phyloP scores from a whole-genome alignment of 1,284 basidiomycete genomes.

The Mycena citricolor region DNA sequence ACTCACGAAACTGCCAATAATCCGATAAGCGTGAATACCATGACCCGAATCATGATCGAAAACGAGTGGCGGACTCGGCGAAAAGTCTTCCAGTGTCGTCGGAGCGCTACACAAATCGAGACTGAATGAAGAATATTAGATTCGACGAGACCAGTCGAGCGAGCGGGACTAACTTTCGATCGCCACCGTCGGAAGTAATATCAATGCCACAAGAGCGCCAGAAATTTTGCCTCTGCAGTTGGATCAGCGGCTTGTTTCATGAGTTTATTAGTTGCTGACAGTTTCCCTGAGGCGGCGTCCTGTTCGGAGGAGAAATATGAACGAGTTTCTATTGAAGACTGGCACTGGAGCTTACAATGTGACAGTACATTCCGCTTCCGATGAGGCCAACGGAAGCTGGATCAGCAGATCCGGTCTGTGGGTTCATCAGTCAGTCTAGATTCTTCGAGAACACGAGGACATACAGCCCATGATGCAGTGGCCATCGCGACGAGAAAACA shows the following conservation, averaged over 20 bases:
- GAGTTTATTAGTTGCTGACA: too few species aligned
- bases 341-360: constrained; percentile 18
- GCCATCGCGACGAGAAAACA: constrained; percentile 16
- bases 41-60: constrained; percentile 19
- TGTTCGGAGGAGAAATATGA: too few species aligned
- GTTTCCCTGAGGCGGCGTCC: too few species aligned
- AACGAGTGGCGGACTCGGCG: constrained; percentile 15
- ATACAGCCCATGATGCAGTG: constrained; percentile 21
- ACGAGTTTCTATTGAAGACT: too few species aligned
- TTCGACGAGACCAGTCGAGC: too few species aligned
- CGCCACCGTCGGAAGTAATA: constrained; percentile 14
- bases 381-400: constrained; percentile 10
- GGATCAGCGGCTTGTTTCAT: too few species aligned
- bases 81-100: constrained; percentile 19
- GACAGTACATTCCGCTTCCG: constrained; percentile 24
- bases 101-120: constrained; percentile 18
- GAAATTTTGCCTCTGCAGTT: constrained; percentile 17
- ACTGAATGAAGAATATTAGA: constrained; percentile 11
- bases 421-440: too few species aligned
- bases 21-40: constrained; percentile 20
- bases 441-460: too few species aligned
- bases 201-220: constrained; percentile 12
- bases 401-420: constrained; percentile 12
- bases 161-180: constrained; percentile 17
- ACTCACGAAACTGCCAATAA: constrained; percentile 20